Evolutionary conservation across 2,329 filamentous ascomycete genomes (phyloP).

Genomic region (Xylaria polymorpha): DNA sequence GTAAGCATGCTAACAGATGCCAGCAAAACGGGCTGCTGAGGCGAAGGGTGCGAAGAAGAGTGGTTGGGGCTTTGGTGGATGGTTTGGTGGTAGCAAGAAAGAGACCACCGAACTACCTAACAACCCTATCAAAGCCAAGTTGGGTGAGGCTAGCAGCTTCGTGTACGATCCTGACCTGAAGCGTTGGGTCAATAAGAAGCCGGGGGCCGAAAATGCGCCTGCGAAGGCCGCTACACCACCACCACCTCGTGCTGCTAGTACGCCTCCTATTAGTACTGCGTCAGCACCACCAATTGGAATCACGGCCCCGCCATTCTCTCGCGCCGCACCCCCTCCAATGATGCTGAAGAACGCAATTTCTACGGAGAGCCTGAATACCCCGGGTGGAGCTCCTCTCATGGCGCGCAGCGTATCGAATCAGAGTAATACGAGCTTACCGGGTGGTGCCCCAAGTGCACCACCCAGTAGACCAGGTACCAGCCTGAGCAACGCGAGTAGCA

Average conservation of each 20-base stretch:
- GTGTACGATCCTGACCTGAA: constrained; percentile 96
- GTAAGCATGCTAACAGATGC: constrained; percentile 35
- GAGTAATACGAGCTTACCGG: constrained; percentile 52
- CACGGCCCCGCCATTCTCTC: constrained; percentile 39
- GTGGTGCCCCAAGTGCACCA: constrained; percentile 60
- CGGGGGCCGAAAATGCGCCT: constrained; percentile 70
- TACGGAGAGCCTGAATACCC: constrained; percentile 52
- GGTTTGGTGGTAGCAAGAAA: constrained; percentile 82
- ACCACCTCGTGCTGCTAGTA: constrained; percentile 73
- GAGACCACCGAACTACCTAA: constrained; percentile 60
- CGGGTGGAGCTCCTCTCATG: constrained; percentile 55
- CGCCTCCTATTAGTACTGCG: constrained; percentile 59
- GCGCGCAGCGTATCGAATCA: constrained; percentile 61
- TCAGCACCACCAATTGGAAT: constrained; percentile 48
- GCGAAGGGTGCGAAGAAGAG: constrained; percentile 67
- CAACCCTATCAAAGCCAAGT: constrained; percentile 87
- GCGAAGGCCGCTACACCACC: constrained; percentile 78
- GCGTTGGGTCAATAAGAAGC: constrained; percentile 98
- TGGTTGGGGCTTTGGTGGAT: constrained; percentile 85
- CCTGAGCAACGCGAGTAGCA: constrained; percentile 91
- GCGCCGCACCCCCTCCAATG: constrained; percentile 45
- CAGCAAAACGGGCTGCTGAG: constrained; percentile 71
- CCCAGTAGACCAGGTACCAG: constrained; percentile 79
- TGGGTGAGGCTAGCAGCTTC: constrained; percentile 93
- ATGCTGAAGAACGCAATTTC: constrained; percentile 53